These are phyloP conservation scores for Ceratocystis harringtonii DNA, from an alignment of 2,329 filamentous ascomycete species.

Conservation along the genomic window DNA sequence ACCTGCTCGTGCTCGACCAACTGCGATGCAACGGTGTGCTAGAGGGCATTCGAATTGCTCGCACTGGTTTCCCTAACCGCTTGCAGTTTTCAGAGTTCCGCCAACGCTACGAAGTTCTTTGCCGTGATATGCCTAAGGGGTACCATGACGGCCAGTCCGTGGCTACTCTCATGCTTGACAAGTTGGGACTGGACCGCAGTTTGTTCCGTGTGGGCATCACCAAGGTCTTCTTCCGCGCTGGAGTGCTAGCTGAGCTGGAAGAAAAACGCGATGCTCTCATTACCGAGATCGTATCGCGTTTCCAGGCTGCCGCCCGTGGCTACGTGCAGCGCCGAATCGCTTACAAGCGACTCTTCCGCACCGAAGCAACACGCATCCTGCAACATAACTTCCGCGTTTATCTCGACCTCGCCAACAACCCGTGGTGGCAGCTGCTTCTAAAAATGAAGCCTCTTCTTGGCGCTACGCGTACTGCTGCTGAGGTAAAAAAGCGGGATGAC, in stretches of 20 bases:
- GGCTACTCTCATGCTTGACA: constrained; percentile 75
- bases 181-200: constrained; percentile 67
- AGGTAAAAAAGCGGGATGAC: constrained; percentile 89
- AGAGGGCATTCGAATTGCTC: constrained; percentile 94
- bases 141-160: constrained; percentile 83
- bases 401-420: constrained; percentile 73
- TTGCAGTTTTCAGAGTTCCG: constrained; percentile 87
- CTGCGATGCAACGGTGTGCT: constrained; percentile 97
- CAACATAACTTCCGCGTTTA: constrained; percentile 91
- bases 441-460: constrained; percentile 92
- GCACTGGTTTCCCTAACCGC: constrained; percentile 91
- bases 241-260: constrained; percentile 90
- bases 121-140: constrained; percentile 71
- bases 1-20: constrained; percentile 86
- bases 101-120: constrained; percentile 89
- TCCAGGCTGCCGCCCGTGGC: constrained; percentile 83
- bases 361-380: constrained; percentile 87
- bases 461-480: constrained; percentile 75
- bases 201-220: constrained; percentile 88
- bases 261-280: constrained; percentile 89
- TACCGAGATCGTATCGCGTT: constrained; percentile 80
- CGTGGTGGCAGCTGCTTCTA: constrained; percentile 93
- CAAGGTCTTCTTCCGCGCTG: constrained; percentile 95
- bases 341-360: constrained; percentile 84
- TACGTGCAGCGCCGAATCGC: constrained; percentile 78